These are phyloP conservation scores for Cornus controversa DNA, from an alignment of 148 eudicot species.

Conservation along the genomic window DNA sequence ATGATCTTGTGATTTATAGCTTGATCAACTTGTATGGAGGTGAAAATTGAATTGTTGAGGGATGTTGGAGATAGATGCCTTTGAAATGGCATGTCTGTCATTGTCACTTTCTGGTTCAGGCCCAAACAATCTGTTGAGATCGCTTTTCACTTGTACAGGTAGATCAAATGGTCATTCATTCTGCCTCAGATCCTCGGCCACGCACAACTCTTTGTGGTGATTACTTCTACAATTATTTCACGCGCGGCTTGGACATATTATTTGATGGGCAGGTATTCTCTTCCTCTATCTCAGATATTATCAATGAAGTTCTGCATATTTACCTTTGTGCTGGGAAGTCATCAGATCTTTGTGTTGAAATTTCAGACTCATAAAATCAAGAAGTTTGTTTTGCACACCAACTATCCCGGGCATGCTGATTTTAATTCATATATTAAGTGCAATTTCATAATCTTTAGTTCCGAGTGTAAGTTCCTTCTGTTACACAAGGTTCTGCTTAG, in stretches of 20 bases:
- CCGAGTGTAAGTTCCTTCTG: conserved; percentile 59
- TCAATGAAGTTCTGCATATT: background rate
- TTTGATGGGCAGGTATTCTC: conserved; percentile 90
- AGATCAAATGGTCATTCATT: conserved; percentile 99
- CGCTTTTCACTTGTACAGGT: conserved; percentile 45
- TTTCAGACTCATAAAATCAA: conserved; percentile 90
- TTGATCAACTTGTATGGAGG: background rate
- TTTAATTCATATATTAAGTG: conserved; percentile 95
- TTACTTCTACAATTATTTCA: conserved; percentile 89
- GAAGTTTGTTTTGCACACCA: conserved; percentile 93
- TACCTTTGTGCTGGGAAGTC: background rate
- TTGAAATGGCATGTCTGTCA: background rate
- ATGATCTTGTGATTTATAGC: background rate
- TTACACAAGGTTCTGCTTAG: background rate
- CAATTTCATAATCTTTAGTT: conserved; percentile 71
- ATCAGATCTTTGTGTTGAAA: conserved; percentile 17
- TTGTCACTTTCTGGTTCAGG: background rate
- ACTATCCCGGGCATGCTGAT: conserved; percentile 96
- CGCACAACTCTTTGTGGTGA: conserved; percentile 91
- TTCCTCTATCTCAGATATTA: background rate
- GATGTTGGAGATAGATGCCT: background rate
- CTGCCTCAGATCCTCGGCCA: conserved; percentile 86
- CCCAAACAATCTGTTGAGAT: background rate
- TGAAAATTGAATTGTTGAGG: background rate
- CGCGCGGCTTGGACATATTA: conserved; percentile 94